These are phyloP conservation scores for Perkinsus marinus DNA, from an alignment of 169 alveolate species.

Conservation along the genomic window DNA sequence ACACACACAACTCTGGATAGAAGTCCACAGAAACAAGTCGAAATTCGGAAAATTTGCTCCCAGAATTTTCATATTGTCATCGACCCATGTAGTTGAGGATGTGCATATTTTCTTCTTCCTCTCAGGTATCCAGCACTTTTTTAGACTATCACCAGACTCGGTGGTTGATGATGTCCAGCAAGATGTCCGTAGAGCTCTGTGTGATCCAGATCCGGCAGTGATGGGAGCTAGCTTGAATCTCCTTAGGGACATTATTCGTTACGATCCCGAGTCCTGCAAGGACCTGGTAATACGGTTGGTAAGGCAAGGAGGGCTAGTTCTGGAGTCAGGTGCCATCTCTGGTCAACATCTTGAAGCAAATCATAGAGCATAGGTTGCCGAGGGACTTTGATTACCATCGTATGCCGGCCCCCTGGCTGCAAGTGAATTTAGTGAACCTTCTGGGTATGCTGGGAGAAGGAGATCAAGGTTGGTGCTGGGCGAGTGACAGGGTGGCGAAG, in stretches of 20 bases:
- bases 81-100: slow-evolving; percentile 40
- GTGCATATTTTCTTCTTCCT: neutral
- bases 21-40: too few species aligned
- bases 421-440: slow-evolving; percentile 39
- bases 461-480: neutral
- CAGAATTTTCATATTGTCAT: too few species aligned
- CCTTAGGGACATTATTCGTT: slow-evolving; percentile 31
- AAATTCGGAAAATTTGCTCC: too few species aligned
- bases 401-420: slow-evolving; percentile 92
- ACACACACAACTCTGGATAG: too few species aligned
- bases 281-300: slow-evolving; percentile 32
- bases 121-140: neutral
- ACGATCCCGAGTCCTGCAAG: slow-evolving; percentile 15
- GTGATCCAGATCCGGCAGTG: slow-evolving; percentile 84
- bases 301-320: neutral
- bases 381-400: slow-evolving; percentile 82
- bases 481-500: too few species aligned
- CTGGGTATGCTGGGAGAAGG: neutral
- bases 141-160: neutral
- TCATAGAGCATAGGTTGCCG: slow-evolving; percentile 77
- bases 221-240: slow-evolving; percentile 73
- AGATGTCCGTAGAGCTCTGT: slow-evolving; percentile 36
- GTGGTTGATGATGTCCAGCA: neutral
- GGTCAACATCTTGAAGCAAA: slow-evolving; percentile 71
- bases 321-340: slow-evolving; percentile 40